phyloP scores from a whole-genome alignment of 2,329 filamentous ascomycete species.

The Neoascochyta sp. region DNA sequence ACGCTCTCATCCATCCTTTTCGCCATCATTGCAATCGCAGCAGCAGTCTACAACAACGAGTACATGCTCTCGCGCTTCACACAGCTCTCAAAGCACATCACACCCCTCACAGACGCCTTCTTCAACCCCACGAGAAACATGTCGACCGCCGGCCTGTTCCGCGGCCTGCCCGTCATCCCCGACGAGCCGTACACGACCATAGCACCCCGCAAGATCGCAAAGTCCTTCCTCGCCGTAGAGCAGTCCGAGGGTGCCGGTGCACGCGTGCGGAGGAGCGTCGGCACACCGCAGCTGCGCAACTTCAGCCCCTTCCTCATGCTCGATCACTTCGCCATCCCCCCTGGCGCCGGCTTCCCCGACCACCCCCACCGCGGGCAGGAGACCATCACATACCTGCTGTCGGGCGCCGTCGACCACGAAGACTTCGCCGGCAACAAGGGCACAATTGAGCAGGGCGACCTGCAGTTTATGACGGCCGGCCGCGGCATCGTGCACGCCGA shows the following conservation, averaged over 20 bases:
- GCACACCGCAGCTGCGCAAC: constrained; percentile 76
- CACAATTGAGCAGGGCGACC: constrained; percentile 78
- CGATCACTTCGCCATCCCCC: constrained; percentile 76
- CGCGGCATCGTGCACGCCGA: constrained; percentile 90
- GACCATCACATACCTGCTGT: constrained; percentile 84
- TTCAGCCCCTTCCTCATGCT: constrained; percentile 95
- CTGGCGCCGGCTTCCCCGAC: constrained; percentile 85
- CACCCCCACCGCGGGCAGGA: constrained; percentile 82
- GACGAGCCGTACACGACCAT: constrained; percentile 39
- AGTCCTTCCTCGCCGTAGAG: constrained; percentile 79
- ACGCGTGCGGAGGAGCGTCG: constrained; percentile 80
- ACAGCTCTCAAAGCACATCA: constrained; percentile 27
- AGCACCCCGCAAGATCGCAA: constrained; percentile 68
- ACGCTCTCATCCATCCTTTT: constrained; percentile 42
- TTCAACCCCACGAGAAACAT: constrained; percentile 27
- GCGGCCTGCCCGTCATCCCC: constrained; percentile 49
- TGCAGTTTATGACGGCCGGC: constrained; percentile 98
- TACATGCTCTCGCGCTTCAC: constrained; percentile 43
- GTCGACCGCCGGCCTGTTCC: constrained; percentile 38
- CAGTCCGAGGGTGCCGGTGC: constrained; percentile 87
- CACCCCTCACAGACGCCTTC: constrained; percentile 18
- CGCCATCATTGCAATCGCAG: constrained; percentile 41
- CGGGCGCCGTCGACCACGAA: constrained; percentile 83
- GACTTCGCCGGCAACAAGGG: constrained; percentile 85
- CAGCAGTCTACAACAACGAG: constrained; percentile 38